Evolutionary conservation across 257 asterid species (phyloP).

Genomic region (Plantago major): DNA sequence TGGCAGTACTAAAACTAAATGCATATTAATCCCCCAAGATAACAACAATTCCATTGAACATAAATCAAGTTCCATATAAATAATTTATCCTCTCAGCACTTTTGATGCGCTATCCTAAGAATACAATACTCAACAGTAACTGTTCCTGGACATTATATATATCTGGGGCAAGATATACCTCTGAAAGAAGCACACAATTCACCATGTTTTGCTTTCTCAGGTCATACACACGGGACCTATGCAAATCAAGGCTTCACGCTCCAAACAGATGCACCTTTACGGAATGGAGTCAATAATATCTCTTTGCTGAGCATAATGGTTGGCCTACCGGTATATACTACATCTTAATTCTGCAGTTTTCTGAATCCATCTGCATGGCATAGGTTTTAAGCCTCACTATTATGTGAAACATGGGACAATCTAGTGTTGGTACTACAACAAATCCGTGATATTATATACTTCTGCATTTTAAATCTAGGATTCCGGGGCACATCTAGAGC

Average conservation of each 20-base stretch:
- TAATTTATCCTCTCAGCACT: not conserved
- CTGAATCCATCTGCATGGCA: not conserved
- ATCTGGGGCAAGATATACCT: too few relatives aligned
- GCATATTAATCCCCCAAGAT: too few relatives aligned
- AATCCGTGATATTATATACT: not conserved
- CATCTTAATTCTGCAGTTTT: slow-evolving; percentile 7
- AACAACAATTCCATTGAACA: too few relatives aligned
- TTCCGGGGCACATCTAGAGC: slow-evolving; percentile 79
- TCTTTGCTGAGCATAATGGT: slow-evolving; percentile 74
- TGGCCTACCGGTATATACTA: slow-evolving; percentile 65
- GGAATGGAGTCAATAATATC: slow-evolving; percentile 50
- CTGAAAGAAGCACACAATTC: too few relatives aligned
- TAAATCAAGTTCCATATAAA: not conserved
- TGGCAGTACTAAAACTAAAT: too few relatives aligned
- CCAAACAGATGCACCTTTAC: slow-evolving; percentile 28
- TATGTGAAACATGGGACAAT: not conserved
- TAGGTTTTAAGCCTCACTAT: not conserved
- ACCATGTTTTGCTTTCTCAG: slow-evolving; percentile 27
- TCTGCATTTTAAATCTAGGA: slow-evolving; percentile 37
- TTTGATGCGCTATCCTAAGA: not conserved
- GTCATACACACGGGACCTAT: slow-evolving; percentile 53
- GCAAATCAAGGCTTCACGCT: slow-evolving; percentile 36
- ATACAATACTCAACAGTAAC: too few relatives aligned
- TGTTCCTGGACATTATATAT: too few relatives aligned
- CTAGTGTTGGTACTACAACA: not conserved